Base-by-base conservation (phyloP, 1,284 basidiomycete species). In the Malassezia cuniculi region DNA sequence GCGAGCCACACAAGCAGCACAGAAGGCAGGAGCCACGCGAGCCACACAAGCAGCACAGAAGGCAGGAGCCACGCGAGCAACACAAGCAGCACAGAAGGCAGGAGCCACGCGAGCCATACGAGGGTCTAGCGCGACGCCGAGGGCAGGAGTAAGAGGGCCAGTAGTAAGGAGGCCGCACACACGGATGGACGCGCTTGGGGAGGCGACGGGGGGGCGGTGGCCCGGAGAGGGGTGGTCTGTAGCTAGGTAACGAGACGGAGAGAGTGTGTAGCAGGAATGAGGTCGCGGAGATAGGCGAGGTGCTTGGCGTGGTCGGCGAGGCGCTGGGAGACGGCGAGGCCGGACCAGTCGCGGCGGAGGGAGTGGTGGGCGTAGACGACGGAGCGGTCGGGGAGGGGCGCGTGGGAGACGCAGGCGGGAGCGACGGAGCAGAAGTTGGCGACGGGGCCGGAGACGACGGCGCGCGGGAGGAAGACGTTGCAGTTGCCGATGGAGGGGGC, bases 211-310 rank as follows among this genome's bases (percentile, higher is more conserved):
- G n/a, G n/a, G n/a, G n/a, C n/a, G n/a, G n/a, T n/a, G n/a, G n/a
- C n/a, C n/a, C n/a, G n/a, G n/a, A n/a, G n/a, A n/a, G n/a, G n/a
- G n/a, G 22, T 24, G 7, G 7, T 24, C 6, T 24, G 22, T 24
- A 24, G 22, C 22, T 11, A 24, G 7, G 22, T 24, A 24, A 24
- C 22, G 22, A 6, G 7, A 24, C 48, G 27, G 10, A 50, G 34
- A 16, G 45, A 45, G 43, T 59, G 56, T 21, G 36, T 18, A 1
- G 39, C 31, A 10, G 56, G 48, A 2, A 59, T 47, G 12, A 43
- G 34, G n/a, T 93, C 86, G 31, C 79, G 72, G 31, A 95, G 71
- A 68, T 90, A 94, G 51, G 89, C 85, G 4, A 80, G 77, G 57
- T 94, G 86, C 64, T 93, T 94, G 26, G 76, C 71, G 41, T 85